Base-by-base conservation (phyloP, 257 asterid species). In the Misopates orontium region DNA sequence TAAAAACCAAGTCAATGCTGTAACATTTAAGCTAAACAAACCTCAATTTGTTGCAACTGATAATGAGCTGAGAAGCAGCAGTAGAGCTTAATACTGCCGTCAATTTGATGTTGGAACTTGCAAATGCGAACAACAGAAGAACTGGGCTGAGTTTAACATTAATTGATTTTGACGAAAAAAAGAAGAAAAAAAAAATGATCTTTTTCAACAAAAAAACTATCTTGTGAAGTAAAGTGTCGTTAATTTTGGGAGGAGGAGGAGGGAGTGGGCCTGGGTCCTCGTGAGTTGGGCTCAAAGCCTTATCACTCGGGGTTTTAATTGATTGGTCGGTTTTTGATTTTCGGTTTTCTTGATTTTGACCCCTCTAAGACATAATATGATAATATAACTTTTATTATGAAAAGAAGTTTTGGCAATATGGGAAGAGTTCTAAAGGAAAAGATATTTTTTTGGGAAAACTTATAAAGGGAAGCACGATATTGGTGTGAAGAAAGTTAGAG, bases 281-380 rank as follows among this genome's bases (percentile, higher is more conserved):
- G 19, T 42, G 48, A 20, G 42, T 25, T 64, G 61, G 40, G 28
- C 54, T 56, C 42, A 24, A 45, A 17, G 56, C 76, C 80, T 79
- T 75, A 79, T 75, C 84, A 56, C 36, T 47, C 61, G 41, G 45
- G 53, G 67, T 17, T 68, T 71, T 75, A 47, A 65, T 72, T 79
- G 76, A 75, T 79, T 79, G 83, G 80, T 48, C 68, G 66, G 47
- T 40, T 64, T 40, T 3, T 57, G 64, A 69, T 77, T 77, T 64
- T 57, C 62, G 12, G 24, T 22, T 28, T 10, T 53, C 32, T 21
- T 55, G 31, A 24, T 55, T 55, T 31, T 55, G 31, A 55, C 39
- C 15, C 6, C 10, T n/a, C 10, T 12, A 19, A n/a, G n/a, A n/a
- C n/a, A n/a, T n/a, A n/a, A n/a, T n/a, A n/a, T n/a, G n/a, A n/a